Evolutionary conservation across 768 basidiomycete genomes (phyloP).

Genomic region (Suillus tomentosus): DNA sequence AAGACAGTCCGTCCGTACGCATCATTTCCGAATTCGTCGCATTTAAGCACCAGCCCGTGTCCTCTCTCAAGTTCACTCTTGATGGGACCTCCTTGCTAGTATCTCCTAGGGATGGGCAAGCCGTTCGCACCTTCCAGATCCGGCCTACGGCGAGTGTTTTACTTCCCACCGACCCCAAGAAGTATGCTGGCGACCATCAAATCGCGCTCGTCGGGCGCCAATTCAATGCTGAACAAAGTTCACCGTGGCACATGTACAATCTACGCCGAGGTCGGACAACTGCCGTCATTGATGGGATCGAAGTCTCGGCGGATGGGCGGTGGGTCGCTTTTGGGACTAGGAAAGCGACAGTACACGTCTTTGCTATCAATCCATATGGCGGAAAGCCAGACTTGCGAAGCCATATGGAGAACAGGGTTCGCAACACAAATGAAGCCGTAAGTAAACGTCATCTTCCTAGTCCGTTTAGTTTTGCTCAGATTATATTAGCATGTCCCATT

Average conservation of each 20-base stretch:
- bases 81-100: slow-evolving; percentile 57
- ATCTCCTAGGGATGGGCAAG: slow-evolving; percentile 56
- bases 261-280: slow-evolving; percentile 72
- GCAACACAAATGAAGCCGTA: slow-evolving; percentile 52
- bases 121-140: slow-evolving; percentile 50
- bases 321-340: slow-evolving; percentile 72
- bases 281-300: slow-evolving; percentile 58
- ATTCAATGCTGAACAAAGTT: slow-evolving; percentile 18
- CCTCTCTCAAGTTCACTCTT: slow-evolving; percentile 48
- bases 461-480: slow-evolving; percentile 6
- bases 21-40: slow-evolving; percentile 51
- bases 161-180: slow-evolving; percentile 13
- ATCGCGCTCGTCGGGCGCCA: not conserved
- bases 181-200: not conserved
- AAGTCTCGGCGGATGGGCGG: slow-evolving; percentile 49
- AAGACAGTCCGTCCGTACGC: slow-evolving; percentile 25
- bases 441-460: slow-evolving; percentile 21
- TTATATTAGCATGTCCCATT: slow-evolving; percentile 45
- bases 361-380: slow-evolving; percentile 76
- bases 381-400: slow-evolving; percentile 64
- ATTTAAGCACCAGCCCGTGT: slow-evolving; percentile 48
- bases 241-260: slow-evolving; percentile 63
- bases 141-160: slow-evolving; percentile 28
- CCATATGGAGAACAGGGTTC: slow-evolving; percentile 59
- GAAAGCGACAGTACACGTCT: slow-evolving; percentile 69